phyloP scores from a whole-genome alignment of 805 yeast genomes.

The Millerozyma acaciae region DNA sequence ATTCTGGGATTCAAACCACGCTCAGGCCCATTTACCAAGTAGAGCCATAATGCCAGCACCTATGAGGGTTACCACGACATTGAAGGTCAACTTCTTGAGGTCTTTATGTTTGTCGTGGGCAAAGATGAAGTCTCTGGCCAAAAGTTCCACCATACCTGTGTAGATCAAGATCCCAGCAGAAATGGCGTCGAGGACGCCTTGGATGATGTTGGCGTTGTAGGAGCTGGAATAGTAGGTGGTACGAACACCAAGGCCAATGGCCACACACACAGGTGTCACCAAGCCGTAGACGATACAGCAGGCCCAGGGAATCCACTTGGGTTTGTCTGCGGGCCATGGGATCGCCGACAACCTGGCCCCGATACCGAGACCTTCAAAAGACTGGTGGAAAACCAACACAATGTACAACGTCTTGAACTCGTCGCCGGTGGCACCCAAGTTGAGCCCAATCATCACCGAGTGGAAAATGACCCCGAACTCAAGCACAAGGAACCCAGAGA shows the following conservation, averaged over 20 bases:
- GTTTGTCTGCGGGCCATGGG: constrained; percentile 20
- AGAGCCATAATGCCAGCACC: constrained; percentile 80
- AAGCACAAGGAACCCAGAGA: constrained; percentile 27
- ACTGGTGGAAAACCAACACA: constrained; percentile 29
- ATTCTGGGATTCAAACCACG: too few relatives aligned
- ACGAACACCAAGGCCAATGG: constrained; percentile 75
- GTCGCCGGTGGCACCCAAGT: constrained; percentile 29
- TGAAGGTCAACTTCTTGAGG: constrained; percentile 46
- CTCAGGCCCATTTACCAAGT: constrained; percentile 76
- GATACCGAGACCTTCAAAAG: constrained; percentile 31
- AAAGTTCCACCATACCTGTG: constrained; percentile 71
- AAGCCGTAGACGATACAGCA: constrained; percentile 47
- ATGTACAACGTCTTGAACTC: constrained; percentile 25
- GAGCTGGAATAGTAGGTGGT: constrained; percentile 56
- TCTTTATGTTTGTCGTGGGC: constrained; percentile 57
- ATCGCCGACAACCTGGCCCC: constrained; percentile 28
- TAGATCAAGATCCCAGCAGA: constrained; percentile 77
- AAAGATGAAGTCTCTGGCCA: constrained; percentile 72
- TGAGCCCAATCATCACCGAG: constrained; percentile 30
- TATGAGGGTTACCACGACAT: constrained; percentile 49
- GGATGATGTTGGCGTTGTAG: constrained; percentile 55
- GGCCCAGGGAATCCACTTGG: constrained; percentile 53
- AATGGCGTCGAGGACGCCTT: constrained; percentile 70
- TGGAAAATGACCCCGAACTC: constrained; percentile 34
- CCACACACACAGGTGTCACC: constrained; percentile 72